Conservation (phyloP, 768 basidiomycete genomes). For the Amanita exitialis region DNA sequence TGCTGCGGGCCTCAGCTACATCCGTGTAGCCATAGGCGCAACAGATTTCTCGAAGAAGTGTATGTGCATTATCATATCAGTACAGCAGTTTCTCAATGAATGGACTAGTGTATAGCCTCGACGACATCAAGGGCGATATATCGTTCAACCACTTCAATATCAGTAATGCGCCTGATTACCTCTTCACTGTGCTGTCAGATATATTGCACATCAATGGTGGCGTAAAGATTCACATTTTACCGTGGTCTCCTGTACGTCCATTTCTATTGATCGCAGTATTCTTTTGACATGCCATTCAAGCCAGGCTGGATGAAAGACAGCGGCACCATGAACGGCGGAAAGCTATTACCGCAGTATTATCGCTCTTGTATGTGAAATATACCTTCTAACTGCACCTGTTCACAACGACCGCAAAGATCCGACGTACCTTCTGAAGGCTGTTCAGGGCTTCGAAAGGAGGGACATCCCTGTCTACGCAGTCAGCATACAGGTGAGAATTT, state of each 20-base stretch:
- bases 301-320: slow-evolving; percentile 75
- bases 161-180: slow-evolving; percentile 44
- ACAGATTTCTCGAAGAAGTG: slow-evolving; percentile 59
- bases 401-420: slow-evolving; percentile 37
- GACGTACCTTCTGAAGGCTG: slow-evolving; percentile 59
- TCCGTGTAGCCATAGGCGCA: slow-evolving; percentile 64
- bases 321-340: slow-evolving; percentile 59
- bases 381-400: neutral
- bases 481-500: slow-evolving; percentile 31
- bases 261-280: neutral
- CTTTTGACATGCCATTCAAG: slow-evolving; percentile 21
- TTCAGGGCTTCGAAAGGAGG: slow-evolving; percentile 57
- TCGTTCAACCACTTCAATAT: slow-evolving; percentile 49
- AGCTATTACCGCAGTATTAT: slow-evolving; percentile 37
- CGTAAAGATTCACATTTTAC: slow-evolving; percentile 47
- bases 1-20: slow-evolving; percentile 57
- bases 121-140: slow-evolving; percentile 52
- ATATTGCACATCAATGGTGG: slow-evolving; percentile 46
- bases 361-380: slow-evolving; percentile 29
- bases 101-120: slow-evolving; percentile 48
- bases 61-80: slow-evolving; percentile 12
- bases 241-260: slow-evolving; percentile 64
- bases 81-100: neutral
- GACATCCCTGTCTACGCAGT: slow-evolving; percentile 58
- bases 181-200: slow-evolving; percentile 56